These are phyloP conservation scores for Chrysosporium queenslandicum DNA, from an alignment of 2,329 filamentous ascomycete genomes.

Conservation along the genomic window DNA sequence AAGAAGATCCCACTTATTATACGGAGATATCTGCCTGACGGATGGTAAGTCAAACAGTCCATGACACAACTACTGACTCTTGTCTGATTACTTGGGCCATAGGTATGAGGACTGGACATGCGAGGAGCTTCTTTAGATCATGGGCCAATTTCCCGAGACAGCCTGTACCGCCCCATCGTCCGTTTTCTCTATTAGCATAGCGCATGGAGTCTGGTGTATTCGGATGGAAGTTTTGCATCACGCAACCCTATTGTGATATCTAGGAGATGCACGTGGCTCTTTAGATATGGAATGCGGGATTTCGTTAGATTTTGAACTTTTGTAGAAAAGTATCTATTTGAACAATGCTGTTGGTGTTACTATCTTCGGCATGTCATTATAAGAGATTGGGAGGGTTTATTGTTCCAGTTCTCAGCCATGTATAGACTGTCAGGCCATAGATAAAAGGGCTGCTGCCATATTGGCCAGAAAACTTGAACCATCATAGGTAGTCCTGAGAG, in stretches of 20 bases:
- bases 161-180: neutral
- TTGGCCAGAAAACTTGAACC: too few species aligned
- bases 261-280: neutral
- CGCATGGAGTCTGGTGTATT: conserved; percentile 16
- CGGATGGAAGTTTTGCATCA: neutral
- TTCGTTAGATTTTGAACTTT: too few species aligned
- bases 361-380: neutral
- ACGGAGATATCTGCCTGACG: conserved; percentile 89
- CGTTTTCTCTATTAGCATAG: conserved; percentile 15
- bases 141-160: too few species aligned
- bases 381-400: too few species aligned
- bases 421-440: too few species aligned
- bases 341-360: neutral
- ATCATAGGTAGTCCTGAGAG: too few species aligned
- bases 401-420: too few species aligned
- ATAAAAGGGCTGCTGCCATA: too few species aligned
- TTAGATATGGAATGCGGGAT: too few species aligned
- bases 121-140: conserved; percentile 68
- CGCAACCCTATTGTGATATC: neutral
- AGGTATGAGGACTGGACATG: conserved; percentile 99
- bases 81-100: conserved; percentile 4
- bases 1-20: conserved; percentile 98
- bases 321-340: too few species aligned
- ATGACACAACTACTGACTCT: neutral
- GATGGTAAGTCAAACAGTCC: conserved; percentile 57